Base-by-base conservation (phyloP, 1,284 basidiomycete genomes). In the Athelia sp. region DNA sequence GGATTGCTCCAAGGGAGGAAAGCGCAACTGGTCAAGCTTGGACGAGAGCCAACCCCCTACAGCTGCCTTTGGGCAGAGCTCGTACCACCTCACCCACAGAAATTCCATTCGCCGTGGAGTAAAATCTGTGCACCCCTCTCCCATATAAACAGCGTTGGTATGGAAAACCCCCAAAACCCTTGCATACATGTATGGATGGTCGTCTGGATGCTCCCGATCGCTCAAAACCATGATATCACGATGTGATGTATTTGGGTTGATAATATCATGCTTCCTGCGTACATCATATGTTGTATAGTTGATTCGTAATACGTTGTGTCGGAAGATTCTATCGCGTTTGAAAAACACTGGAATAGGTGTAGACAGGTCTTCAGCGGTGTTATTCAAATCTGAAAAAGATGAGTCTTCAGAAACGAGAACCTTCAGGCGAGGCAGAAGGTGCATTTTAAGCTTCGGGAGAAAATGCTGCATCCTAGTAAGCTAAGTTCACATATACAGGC, bases 251-350 rank as follows among this genome's bases (percentile, higher is more conserved):
- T 55, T 44, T 0, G 65, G 67, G 45, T 71, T 75, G 46, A 77
- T 54, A 1, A 56, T 59, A 48, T 77, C 74, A 46, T 70, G 67
- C 4, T 58, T 58, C 3, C 64, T 60, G 1, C 61, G 60, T 13
- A 73, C 47, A 48, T 78, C 66, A 50, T 78, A 77, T 1, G 70
- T 74, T 0, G 71, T 76, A 53, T 71, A 76, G 47, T 76, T 73
- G 46, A 76, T 47, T 0, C 58, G 57, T n/a, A 70, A 34, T 0
- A 54, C 54, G n/a, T 63, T 60, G 48, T 67, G 61, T 0, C 42
- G 43, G 49, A 68, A 73, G 0, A 76, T 56, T 2, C 43, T 26
- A 29, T 46, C 32, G 13, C 65, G 48, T 13, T 65, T 47, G 2
- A 49, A 23, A 21, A 73, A 57, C 14, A 46, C 2, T 48, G 14